phyloP scores from a whole-genome alignment of 169 alveolate genomes.

The Cryptosporidium parvum region DNA sequence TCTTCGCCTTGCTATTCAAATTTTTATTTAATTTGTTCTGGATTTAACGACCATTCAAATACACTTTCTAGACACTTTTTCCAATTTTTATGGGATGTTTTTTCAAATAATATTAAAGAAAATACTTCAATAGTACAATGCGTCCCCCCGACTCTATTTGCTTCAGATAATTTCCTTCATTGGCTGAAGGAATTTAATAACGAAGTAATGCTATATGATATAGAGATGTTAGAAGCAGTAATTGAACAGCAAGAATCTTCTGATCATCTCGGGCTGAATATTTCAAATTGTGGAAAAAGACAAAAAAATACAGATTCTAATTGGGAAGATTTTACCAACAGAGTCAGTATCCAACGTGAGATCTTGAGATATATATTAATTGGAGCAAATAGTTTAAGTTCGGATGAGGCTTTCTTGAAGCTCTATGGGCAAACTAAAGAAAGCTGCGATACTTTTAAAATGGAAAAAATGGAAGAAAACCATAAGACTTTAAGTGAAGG shows the following conservation, averaged over 20 bases:
- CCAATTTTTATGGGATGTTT: slow-evolving; percentile 84
- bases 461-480: background rate
- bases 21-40: slow-evolving; percentile 77
- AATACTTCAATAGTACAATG: slow-evolving; percentile 78
- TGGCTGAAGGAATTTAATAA: slow-evolving; percentile 64
- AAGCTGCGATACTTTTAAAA: background rate
- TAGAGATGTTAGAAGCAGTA: slow-evolving; percentile 51
- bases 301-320: background rate
- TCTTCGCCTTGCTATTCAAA: slow-evolving; percentile 82
- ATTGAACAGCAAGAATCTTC: slow-evolving; percentile 46
- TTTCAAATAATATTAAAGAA: slow-evolving; percentile 77
- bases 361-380: slow-evolving; percentile 37
- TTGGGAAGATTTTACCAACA: slow-evolving; percentile 25
- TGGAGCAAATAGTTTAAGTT: background rate
- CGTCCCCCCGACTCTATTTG: slow-evolving; percentile 72
- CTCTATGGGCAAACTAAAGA: background rate
- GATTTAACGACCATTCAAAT: slow-evolving; percentile 80
- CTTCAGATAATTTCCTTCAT: slow-evolving; percentile 66
- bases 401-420: background rate
- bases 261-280: background rate
- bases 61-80: slow-evolving; percentile 80
- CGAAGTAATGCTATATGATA: slow-evolving; percentile 43
- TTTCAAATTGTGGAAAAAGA: background rate
- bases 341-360: slow-evolving; percentile 46
- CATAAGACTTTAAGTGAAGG: background rate